Evolutionary conservation across 2,329 filamentous ascomycete genomes (phyloP).

Genomic region (Cercospora sojina): DNA sequence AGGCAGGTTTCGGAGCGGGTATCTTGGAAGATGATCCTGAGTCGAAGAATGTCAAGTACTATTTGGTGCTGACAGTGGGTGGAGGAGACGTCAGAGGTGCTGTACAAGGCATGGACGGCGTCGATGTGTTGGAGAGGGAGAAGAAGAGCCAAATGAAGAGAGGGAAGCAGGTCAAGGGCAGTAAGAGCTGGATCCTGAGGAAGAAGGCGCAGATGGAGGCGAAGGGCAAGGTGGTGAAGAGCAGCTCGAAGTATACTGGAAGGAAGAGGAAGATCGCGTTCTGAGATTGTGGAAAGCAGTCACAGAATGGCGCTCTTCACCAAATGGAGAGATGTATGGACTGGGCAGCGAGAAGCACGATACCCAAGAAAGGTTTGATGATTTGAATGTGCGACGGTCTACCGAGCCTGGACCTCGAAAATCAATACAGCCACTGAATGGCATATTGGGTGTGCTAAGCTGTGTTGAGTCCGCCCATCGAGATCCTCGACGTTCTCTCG

Average conservation of each 20-base stretch:
- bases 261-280: constrained; percentile 79
- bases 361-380: not conserved
- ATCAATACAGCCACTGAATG: not conserved
- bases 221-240: constrained; percentile 93
- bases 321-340: not conserved
- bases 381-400: not conserved
- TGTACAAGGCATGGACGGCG: constrained; percentile 80
- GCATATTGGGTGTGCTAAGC: not conserved
- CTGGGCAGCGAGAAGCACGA: not conserved
- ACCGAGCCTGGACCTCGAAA: not conserved
- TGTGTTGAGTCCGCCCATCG: not conserved
- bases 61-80: constrained; percentile 89
- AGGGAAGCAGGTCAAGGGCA: constrained; percentile 66
- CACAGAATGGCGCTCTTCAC: not conserved
- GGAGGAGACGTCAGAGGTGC: constrained; percentile 80
- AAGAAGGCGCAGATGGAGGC: constrained; percentile 92
- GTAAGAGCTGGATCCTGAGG: constrained; percentile 77
- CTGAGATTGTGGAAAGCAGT: constrained; percentile 44
- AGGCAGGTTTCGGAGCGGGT: constrained; percentile 92
- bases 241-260: constrained; percentile 89
- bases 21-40: constrained; percentile 92
- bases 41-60: constrained; percentile 96
- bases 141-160: constrained; percentile 52
- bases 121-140: constrained; percentile 71
- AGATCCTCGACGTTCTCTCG: not conserved